Evolutionary conservation across 441 rosid species (phyloP).

Genomic region (Populus hybrid): DNA sequence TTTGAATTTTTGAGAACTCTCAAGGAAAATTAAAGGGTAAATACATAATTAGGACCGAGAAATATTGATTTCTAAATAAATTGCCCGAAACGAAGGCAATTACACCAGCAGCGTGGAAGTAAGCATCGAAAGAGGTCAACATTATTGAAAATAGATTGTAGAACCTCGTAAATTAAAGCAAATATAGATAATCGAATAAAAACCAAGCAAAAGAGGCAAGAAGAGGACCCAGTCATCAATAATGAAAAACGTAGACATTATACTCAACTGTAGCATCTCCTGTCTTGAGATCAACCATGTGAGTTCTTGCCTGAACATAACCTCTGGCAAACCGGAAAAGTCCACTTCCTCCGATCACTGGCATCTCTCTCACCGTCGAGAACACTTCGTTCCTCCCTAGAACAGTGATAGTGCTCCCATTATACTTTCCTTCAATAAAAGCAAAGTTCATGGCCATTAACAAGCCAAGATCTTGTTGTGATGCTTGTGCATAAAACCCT

Average conservation of each 20-base stretch:
- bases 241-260: constrained; percentile 53
- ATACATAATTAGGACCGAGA: no score
- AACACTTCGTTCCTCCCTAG: constrained; percentile 53
- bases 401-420: constrained; percentile 53
- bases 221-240: constrained; percentile 32
- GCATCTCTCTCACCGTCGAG: constrained; percentile 55
- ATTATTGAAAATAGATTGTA: not conserved
- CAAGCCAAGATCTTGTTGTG: constrained; percentile 40
- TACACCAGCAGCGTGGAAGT: not conserved
- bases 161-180: not conserved
- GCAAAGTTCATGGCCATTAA: constrained; percentile 66
- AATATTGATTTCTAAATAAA: no score
- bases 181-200: not conserved
- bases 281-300: constrained; percentile 20
- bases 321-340: constrained; percentile 65
- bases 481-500: constrained; percentile 43
- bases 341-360: constrained; percentile 73
- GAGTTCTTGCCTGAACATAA: constrained; percentile 47
- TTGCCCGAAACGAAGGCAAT: no score
- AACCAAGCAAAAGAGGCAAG: not conserved
- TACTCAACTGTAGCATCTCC: constrained; percentile 64
- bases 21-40: no score
- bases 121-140: not conserved
- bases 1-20: no score
- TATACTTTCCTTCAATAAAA: constrained; percentile 51